Conservation (phyloP, 345 rosid species). For the Capsella bursapastoris region DNA sequence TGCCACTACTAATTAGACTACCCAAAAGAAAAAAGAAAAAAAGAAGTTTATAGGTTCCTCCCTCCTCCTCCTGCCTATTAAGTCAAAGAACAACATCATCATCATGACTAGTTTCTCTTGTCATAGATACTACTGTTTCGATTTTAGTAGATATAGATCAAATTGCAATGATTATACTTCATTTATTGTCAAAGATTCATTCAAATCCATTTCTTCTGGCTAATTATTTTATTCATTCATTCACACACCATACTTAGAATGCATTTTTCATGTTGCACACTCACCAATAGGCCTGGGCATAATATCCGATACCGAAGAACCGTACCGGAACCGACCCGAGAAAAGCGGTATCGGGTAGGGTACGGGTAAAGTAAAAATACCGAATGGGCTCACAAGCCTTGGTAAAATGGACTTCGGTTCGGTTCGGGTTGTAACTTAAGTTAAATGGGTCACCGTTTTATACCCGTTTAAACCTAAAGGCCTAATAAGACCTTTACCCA, state of each 20-base stretch:
- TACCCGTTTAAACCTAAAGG: no score
- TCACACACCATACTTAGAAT: neutral
- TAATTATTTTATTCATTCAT: neutral
- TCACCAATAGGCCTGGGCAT: no score
- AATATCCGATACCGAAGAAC: no score
- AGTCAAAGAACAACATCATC: conserved; percentile 43
- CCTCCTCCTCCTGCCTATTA: neutral
- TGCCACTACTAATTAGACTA: neutral
- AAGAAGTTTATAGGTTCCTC: conserved; percentile 21
- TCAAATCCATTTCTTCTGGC: conserved; percentile 14
- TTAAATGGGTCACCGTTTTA: no score
- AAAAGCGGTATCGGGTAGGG: no score
- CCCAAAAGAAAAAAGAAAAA: neutral
- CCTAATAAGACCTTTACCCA: no score
- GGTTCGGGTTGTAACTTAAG: no score
- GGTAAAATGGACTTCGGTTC: no score
- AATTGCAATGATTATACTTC: conserved; percentile 26
- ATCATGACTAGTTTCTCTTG: conserved; percentile 43
- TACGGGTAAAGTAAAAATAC: no score
- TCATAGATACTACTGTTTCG: conserved; percentile 30
- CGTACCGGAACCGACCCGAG: no score
- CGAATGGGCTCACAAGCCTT: no score
- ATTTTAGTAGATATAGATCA: conserved; percentile 6
- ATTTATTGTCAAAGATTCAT: conserved; percentile 42
- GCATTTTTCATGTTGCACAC: neutral